These are phyloP conservation scores for Phlebiopsis flavidoalba DNA, from an alignment of 768 basidiomycete species.

Conservation along the genomic window DNA sequence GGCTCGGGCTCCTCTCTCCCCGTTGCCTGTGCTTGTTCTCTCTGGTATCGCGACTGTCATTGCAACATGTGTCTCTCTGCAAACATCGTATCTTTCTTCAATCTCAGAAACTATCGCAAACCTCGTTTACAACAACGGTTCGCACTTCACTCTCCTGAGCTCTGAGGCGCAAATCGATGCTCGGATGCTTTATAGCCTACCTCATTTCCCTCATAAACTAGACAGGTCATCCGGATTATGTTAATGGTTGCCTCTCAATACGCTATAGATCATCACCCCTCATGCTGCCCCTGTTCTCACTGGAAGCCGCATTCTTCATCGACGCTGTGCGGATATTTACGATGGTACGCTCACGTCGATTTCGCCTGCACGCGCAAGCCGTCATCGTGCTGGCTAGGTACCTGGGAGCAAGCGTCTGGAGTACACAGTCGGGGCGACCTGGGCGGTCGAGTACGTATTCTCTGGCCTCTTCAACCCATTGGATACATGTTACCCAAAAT, in stretches of 20 bases:
- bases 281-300: constrained; percentile 88
- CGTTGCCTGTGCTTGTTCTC: constrained; percentile 46
- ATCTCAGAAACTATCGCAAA: constrained; percentile 84
- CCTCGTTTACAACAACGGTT: constrained; percentile 80
- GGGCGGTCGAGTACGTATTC: too few species aligned
- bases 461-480: too few species aligned
- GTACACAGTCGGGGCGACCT: not conserved
- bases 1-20: constrained; percentile 56
- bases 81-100: constrained; percentile 72
- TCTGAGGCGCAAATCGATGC: not conserved
- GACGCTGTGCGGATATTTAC: constrained; percentile 95
- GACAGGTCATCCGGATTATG: constrained; percentile 94
- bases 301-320: constrained; percentile 94
- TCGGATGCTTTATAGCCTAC: not conserved
- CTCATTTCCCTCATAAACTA: constrained; percentile 26
- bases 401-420: not conserved
- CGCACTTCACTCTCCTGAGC: constrained; percentile 12
- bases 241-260: constrained; percentile 96
- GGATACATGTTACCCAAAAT: too few species aligned
- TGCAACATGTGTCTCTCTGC: constrained; percentile 71
- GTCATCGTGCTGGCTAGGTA: not conserved
- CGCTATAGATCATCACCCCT: constrained; percentile 82
- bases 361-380: not conserved
- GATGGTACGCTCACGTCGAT: constrained; percentile 58
- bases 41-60: constrained; percentile 61